phyloP scores from a whole-genome alignment of 1,284 basidiomycete species.

The Ceratobasidium sp. region DNA sequence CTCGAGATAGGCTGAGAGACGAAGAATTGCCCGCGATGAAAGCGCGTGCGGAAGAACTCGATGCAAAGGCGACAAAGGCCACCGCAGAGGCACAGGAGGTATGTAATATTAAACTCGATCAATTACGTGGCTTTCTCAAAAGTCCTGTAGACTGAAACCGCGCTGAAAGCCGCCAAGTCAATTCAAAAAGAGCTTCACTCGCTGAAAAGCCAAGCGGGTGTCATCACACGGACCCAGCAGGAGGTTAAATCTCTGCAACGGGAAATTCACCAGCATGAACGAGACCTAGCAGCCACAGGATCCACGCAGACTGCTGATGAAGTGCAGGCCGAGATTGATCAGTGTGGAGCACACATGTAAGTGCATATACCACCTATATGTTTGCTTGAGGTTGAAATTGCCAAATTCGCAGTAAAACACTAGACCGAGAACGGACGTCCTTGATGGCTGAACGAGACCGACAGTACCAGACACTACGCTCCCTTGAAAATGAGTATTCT shows the following conservation, averaged over 20 bases:
- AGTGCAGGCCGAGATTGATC: conserved; percentile 75
- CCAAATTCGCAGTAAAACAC: conserved; percentile 62
- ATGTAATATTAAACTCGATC: conserved; percentile 38
- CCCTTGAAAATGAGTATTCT: conserved; percentile 56
- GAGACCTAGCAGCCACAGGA: conserved; percentile 70
- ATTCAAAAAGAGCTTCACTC: conserved; percentile 63
- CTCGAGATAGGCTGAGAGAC: conserved; percentile 60
- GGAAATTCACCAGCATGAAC: conserved; percentile 71
- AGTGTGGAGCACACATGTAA: conserved; percentile 69
- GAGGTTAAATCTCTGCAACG: conserved; percentile 70
- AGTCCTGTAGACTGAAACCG: conserved; percentile 44
- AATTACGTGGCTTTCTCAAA: background rate
- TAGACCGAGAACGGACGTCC: conserved; percentile 69
- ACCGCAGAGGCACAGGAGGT: conserved; percentile 66
- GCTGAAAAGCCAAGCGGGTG: conserved; percentile 68
- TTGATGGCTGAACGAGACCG: conserved; percentile 70
- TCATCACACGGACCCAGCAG: conserved; percentile 65
- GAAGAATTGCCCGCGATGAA: conserved; percentile 72
- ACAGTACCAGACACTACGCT: conserved; percentile 62
- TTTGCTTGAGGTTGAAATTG: conserved; percentile 5
- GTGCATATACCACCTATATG: conserved; percentile 47
- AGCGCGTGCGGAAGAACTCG: conserved; percentile 64
- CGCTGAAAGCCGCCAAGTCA: conserved; percentile 49
- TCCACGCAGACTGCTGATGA: conserved; percentile 82
- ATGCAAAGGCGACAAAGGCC: conserved; percentile 60